phyloP scores from a whole-genome alignment of 1,284 basidiomycete species.

The Amylostereum areolatum region DNA sequence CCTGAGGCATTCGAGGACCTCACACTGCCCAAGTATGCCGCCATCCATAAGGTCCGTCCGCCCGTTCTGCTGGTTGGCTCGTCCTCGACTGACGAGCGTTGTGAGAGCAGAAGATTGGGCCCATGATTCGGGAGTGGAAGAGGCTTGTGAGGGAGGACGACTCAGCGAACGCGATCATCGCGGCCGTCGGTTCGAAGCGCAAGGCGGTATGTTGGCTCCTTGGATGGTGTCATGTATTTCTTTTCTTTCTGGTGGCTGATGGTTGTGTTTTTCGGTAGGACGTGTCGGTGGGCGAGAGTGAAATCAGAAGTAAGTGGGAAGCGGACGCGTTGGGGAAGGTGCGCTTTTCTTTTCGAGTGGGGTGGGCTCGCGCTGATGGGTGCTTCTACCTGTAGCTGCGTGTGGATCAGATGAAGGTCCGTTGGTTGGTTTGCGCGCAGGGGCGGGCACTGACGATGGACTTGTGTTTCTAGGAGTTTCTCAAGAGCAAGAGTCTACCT shows the following conservation, averaged over 20 bases:
- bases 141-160: neutral
- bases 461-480: constrained; percentile 48
- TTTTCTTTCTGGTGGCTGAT: neutral
- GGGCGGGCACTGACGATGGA: neutral
- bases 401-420: constrained; percentile 73
- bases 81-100: constrained; percentile 40
- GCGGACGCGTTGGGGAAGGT: constrained; percentile 62
- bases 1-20: constrained; percentile 71
- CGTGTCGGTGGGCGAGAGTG: constrained; percentile 52
- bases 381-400: constrained; percentile 47
- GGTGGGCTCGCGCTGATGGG: constrained; percentile 8
- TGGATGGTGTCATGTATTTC: neutral
- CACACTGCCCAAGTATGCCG: constrained; percentile 72
- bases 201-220: neutral
- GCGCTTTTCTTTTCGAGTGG: constrained; percentile 16
- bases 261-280: too few species aligned
- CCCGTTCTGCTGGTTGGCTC: constrained; percentile 7
- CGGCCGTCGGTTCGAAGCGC: neutral
- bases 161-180: neutral
- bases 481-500: constrained; percentile 55
- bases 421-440: constrained; percentile 6
- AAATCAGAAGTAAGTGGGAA: constrained; percentile 57
- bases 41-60: constrained; percentile 69
- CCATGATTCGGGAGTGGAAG: neutral
- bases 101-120: constrained; percentile 35